Evolutionary conservation across 2,329 filamentous ascomycete species (phyloP), one percentile per base, ranked within the genome.

Genomic region (Didymosphaeria variabile): DNA sequence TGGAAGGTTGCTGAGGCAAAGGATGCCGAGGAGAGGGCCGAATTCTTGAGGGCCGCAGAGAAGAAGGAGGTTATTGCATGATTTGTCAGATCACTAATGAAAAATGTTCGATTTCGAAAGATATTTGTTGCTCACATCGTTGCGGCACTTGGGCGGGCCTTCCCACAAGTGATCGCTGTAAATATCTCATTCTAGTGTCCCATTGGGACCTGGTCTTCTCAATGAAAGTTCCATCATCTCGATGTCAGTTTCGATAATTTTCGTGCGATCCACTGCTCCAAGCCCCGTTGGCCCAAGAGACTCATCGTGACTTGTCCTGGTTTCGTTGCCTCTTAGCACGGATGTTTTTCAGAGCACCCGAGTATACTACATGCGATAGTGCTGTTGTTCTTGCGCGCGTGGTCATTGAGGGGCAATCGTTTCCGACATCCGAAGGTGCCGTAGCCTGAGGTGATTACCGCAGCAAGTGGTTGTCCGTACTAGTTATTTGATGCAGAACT

Each of bases 1-100:
- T 79, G 77, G 77, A 70, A 72, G 54, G 69, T 71, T 42, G 76
- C 76, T 5, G 76, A 82, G 58, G 72, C 69, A 3, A 70, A 75
- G 51, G 79, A 81, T 56, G 57, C 62, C 17, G 71, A 70, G 26
- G 75, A 79, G 59, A 69, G 79, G 15, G 71, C 68, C 0, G 74
- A 70, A 8, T 82, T 81, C 59, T 51, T 76, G 21, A 69, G 66
- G 38, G 54, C 57, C 9, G 70, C 72, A 23, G 71, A 76, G 49
- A 55, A 26, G 36, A 60, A 63, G 32, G 66, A 69, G 19, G 58
- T 60, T 1, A 21, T 65, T 10, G 45, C 42, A 26, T 55, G 17
- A 55, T 2, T 17, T 29, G 13, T 19, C 26, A 12, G 12, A 17
- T 34, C 9, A 21, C 21, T 29, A 32, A 36, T 32, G 1, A 21